Conservation (phyloP, 371 early-diverging fungal genomes). For the Lichtheimia corymbifera region DNA sequence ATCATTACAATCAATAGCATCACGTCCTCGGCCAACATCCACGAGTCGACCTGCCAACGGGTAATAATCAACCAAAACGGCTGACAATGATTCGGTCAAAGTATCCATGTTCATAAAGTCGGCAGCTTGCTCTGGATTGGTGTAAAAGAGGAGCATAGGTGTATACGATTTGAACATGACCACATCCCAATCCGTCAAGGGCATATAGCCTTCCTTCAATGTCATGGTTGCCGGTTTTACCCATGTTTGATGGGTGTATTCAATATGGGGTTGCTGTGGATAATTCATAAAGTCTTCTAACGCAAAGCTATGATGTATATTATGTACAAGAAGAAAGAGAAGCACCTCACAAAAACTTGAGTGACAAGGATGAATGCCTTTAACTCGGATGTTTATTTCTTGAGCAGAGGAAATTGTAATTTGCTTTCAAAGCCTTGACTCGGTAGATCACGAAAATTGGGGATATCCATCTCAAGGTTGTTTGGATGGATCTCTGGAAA, state of each 20-base stretch:
- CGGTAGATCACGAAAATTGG: conserved; percentile 30
- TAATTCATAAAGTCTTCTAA: not conserved
- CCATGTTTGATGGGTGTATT: conserved; percentile 17
- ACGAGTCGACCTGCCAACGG: conserved; percentile 38
- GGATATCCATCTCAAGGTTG: conserved; percentile 29
- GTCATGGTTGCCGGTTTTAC: conserved; percentile 26
- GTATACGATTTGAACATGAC: conserved; percentile 49
- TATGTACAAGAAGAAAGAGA: no score
- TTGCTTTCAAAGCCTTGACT: conserved; percentile 13
- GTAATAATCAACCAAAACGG: conserved; percentile 29
- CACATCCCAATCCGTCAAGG: conserved; percentile 44
- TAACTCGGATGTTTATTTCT: conserved; percentile 2
- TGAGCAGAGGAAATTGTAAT: conserved; percentile 32
- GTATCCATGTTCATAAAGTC: conserved; percentile 34
- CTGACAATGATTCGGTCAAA: conserved; percentile 21
- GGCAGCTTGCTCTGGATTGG: conserved; percentile 18
- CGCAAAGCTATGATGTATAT: no score
- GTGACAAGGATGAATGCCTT: no score
- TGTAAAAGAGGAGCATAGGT: conserved; percentile 35
- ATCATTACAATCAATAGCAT: conserved; percentile 35
- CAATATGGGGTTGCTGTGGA: conserved; percentile 14
- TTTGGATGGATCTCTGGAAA: conserved; percentile 49
- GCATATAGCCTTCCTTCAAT: conserved; percentile 15
- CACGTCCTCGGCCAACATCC: conserved; percentile 40
- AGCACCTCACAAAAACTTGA: no score